A percentile compares a stretch with the other conserved stretches of the same genome.
These are phyloP conservation scores for Spongispora temasekensis DNA, from an alignment of 1,284 basidiomycete species.

Conservation along the genomic window DNA sequence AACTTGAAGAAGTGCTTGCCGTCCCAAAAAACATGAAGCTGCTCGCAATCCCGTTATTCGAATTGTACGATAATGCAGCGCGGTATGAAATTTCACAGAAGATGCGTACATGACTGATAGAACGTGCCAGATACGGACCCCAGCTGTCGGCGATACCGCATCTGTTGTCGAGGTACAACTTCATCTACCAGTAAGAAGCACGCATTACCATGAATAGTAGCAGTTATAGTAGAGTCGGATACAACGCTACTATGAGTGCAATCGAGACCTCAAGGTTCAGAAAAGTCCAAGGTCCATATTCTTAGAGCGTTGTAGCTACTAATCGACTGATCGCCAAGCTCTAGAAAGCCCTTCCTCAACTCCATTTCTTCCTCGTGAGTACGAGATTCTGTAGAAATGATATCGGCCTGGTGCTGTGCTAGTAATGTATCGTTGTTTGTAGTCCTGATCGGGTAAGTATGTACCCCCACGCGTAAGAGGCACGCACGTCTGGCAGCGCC, in stretches of 20 bases:
- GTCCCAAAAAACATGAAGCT: constrained; percentile 99
- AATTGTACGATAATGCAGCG: constrained; percentile 96
- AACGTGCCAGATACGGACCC: constrained; percentile 46
- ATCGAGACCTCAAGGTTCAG: too few relatives aligned
- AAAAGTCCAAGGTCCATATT: too few relatives aligned
- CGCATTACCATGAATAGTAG: background rate
- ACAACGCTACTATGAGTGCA: constrained; percentile 14
- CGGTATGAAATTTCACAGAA: constrained; percentile 47
- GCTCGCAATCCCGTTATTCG: constrained; percentile 92
- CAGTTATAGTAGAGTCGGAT: constrained; percentile 1
- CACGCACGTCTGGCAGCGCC: constrained; percentile 8
- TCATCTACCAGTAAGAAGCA: constrained; percentile 59
- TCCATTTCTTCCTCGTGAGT: too few relatives aligned
- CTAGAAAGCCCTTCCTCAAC: too few relatives aligned
- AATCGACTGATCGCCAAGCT: too few relatives aligned
- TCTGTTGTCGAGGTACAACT: constrained; percentile 84
- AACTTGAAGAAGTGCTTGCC: constrained; percentile 80
- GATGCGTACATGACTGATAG: background rate
- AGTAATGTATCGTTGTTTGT: background rate
- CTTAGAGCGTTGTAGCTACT: too few relatives aligned
- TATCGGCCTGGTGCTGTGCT: too few relatives aligned
- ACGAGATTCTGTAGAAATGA: too few relatives aligned
- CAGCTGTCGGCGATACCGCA: constrained; percentile 95
- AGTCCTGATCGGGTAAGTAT: constrained; percentile 23
- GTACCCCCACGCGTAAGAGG: constrained; percentile 20